Conservation (phyloP, 2,329 filamentous ascomycete genomes). For the Coniochaeta hoffmannii region DNA sequence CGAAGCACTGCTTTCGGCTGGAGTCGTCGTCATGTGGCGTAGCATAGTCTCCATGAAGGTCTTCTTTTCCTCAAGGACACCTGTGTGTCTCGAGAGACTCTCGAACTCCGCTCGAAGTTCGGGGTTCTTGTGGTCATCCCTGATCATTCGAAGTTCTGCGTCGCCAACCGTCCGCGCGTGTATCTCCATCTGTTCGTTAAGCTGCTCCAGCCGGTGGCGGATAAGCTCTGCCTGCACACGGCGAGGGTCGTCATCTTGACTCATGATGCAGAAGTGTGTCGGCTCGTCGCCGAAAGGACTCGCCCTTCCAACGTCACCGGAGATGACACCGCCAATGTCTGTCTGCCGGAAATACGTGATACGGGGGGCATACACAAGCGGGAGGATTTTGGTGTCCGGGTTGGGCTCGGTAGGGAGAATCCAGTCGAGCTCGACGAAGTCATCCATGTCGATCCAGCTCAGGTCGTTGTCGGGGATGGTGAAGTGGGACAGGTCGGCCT, state of each 20-base stretch:
- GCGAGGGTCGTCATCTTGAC: conserved; percentile 78
- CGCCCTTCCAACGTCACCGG: conserved; percentile 71
- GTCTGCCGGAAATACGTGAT: conserved; percentile 98
- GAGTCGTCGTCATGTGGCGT: conserved; percentile 35
- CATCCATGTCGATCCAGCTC: conserved; percentile 98
- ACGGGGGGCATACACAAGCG: conserved; percentile 84
- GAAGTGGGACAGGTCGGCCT: conserved; percentile 75
- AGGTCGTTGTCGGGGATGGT: conserved; percentile 93
- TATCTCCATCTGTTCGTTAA: conserved; percentile 68
- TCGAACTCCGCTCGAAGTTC: conserved; percentile 53
- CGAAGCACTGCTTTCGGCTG: conserved; percentile 8
- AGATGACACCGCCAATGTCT: conserved; percentile 75
- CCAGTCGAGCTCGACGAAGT: conserved; percentile 98
- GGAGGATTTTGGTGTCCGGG: conserved; percentile 88
- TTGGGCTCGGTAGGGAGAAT: conserved; percentile 84
- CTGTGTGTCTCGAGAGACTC: conserved; percentile 46
- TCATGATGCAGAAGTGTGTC: conserved; percentile 95
- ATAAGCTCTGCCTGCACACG: conserved; percentile 83
- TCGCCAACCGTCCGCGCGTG: conserved; percentile 70
- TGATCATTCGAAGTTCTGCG: conserved; percentile 60
- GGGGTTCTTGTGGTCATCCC: conserved; percentile 38
- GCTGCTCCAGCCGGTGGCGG: conserved; percentile 67
- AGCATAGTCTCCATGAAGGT: conserved; percentile 52
- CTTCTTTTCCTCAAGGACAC: conserved; percentile 50
- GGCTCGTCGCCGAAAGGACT: conserved; percentile 91